Base-by-base conservation (phyloP, 495 filamentous ascomycete genomes). In the Xylaria telfairii region DNA sequence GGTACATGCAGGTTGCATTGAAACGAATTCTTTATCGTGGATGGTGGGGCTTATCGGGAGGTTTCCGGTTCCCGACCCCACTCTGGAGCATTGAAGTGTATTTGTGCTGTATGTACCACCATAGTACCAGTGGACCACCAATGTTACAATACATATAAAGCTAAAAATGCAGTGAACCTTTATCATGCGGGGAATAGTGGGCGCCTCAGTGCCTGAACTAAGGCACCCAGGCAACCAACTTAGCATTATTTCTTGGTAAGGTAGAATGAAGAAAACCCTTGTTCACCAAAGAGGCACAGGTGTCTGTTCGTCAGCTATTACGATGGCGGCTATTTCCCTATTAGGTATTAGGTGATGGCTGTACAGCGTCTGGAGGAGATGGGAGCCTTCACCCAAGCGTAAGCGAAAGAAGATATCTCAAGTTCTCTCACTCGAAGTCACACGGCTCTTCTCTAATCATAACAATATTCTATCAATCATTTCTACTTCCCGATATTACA, bases 21-120 rank as follows among this genome's bases (percentile, higher is more conserved):
- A n/a, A n/a, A n/a, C n/a, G n/a, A n/a, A n/a, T n/a, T n/a, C 24
- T 37, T 62, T 62, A 62, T 62, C 59, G 15, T 59, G 9, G 5
- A 37, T 37, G 19, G 56, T 9, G 56, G 56, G 30, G 32, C 28
- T 30, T 57, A 57, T 57, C 54, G 6, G 28, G 46, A 4, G 44
- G 3, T 46, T 46, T 4, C 44, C 44, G 15, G 44, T 4, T 13
- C 4, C 44, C 44, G 17, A 19, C 15, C 1, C 2, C 46, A 19
- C 46, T 9, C 21, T n/a, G 46, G 46, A 5, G 9, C n/a, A n/a
- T n/a, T n/a, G n/a, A n/a, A n/a, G n/a, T n/a, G n/a, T n/a, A n/a
- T n/a, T n/a, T n/a, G n/a, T n/a, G n/a, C n/a, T n/a, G n/a, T n/a
- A n/a, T n/a, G n/a, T n/a, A n/a, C n/a, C n/a, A n/a, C n/a, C n/a